phyloP scores from a whole-genome alignment of 805 yeast genomes.

The Pichia manshurica region DNA sequence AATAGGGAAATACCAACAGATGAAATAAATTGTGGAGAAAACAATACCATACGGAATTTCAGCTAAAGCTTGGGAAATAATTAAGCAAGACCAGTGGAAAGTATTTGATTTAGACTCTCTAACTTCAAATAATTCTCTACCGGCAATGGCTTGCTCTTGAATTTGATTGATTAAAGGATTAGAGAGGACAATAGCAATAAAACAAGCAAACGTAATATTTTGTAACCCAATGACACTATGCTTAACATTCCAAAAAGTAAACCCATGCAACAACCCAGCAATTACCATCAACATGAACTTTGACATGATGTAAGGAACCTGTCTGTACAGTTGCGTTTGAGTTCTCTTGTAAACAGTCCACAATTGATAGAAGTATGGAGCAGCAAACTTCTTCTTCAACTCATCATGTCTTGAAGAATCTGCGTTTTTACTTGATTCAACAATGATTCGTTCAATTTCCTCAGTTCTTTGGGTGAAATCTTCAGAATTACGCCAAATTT shows the following conservation, averaged over 20 bases:
- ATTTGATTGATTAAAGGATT: constrained; percentile 59
- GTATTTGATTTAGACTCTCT: constrained; percentile 69
- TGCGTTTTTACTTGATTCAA: constrained; percentile 13
- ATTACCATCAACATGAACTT: constrained; percentile 37
- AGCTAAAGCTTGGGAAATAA: constrained; percentile 46
- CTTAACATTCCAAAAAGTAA: constrained; percentile 57
- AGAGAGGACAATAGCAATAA: constrained; percentile 50
- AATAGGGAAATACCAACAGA: constrained; percentile 34
- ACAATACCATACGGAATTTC: constrained; percentile 58
- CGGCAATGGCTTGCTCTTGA: constrained; percentile 50
- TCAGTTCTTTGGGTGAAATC: constrained; percentile 24
- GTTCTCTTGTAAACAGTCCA: constrained; percentile 35
- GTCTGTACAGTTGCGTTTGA: constrained; percentile 36
- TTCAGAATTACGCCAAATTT: constrained; percentile 45
- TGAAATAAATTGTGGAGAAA: constrained; percentile 43
- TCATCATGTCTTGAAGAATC: constrained; percentile 14
- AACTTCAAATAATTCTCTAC: constrained; percentile 61
- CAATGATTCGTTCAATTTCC: constrained; percentile 28
- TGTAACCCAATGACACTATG: constrained; percentile 51
- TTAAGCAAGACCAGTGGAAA: constrained; percentile 61
- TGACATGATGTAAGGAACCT: constrained; percentile 36
- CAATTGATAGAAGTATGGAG: constrained; percentile 38
- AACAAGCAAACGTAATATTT: constrained; percentile 47
- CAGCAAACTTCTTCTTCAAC: constrained; percentile 31
- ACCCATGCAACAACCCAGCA: constrained; percentile 44